These are phyloP conservation scores for Solidago caesia DNA, from an alignment of 129 eudicot genomes.

Conservation along the genomic window DNA sequence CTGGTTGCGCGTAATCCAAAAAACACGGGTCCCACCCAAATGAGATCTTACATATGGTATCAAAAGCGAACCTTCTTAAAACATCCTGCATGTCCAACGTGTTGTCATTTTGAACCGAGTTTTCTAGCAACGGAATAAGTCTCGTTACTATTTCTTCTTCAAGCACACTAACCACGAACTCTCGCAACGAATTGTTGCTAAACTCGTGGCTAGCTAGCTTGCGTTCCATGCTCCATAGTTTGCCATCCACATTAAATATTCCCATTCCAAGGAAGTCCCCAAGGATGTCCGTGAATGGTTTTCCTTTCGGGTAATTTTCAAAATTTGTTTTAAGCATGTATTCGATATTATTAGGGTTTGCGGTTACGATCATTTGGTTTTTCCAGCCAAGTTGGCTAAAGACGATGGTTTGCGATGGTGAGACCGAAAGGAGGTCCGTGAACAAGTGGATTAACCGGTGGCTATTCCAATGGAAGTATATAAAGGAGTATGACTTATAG, in stretches of 20 bases:
- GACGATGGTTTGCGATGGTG: slow-evolving; percentile 55
- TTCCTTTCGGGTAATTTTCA: slow-evolving; percentile 72
- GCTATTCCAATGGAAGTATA: slow-evolving; percentile 55
- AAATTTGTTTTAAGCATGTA: slow-evolving; percentile 65
- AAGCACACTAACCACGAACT: slow-evolving; percentile 46
- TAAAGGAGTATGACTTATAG: slow-evolving; percentile 30
- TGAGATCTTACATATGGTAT: slow-evolving; percentile 62
- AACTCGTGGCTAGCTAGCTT: slow-evolving; percentile 76
- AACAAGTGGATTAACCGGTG: slow-evolving; percentile 73
- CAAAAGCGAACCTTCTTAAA: slow-evolving; percentile 66
- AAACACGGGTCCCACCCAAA: slow-evolving; percentile 64
- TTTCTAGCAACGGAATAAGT: slow-evolving; percentile 58
- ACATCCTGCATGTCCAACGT: slow-evolving; percentile 73
- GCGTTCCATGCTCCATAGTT: slow-evolving; percentile 61
- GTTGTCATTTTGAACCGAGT: slow-evolving; percentile 20
- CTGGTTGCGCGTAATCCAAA: slow-evolving; percentile 34
- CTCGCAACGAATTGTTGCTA: slow-evolving; percentile 49
- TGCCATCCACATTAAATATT: slow-evolving; percentile 81
- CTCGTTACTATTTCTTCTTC: slow-evolving; percentile 53
- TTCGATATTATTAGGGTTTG: slow-evolving; percentile 69
- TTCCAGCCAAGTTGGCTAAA: slow-evolving; percentile 38
- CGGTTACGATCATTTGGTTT: slow-evolving; percentile 57
- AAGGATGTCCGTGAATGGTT: slow-evolving; percentile 60
- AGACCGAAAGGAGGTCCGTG: slow-evolving; percentile 58
- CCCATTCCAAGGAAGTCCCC: slow-evolving; percentile 82